Evolutionary conservation across 2,329 filamentous ascomycete genomes (phyloP).

Genomic region (Phoma sp.): DNA sequence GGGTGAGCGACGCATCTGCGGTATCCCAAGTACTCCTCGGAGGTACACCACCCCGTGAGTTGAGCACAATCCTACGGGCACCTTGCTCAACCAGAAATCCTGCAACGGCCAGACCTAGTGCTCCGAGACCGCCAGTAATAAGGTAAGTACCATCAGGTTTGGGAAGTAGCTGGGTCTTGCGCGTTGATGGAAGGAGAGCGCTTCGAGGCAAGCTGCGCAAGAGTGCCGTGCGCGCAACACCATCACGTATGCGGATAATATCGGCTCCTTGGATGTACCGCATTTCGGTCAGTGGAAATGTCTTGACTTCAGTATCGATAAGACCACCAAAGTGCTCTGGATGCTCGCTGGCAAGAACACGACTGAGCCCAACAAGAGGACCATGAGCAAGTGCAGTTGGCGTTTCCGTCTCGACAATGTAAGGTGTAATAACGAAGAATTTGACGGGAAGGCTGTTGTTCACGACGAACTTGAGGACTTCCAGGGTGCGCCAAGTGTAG

Average conservation of each 20-base stretch:
- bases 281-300: conserved; percentile 46
- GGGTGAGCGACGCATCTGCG: not conserved
- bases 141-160: conserved; percentile 14
- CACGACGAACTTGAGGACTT: conserved; percentile 7
- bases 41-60: conserved; percentile 1
- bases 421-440: conserved; percentile 39
- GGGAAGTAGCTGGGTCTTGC: conserved; percentile 7
- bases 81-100: conserved; percentile 2
- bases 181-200: conserved; percentile 3
- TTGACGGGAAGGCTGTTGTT: conserved; percentile 6
- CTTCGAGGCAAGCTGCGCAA: conserved; percentile 10
- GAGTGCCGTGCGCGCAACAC: conserved; percentile 8
- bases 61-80: conserved; percentile 6
- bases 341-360: conserved; percentile 51
- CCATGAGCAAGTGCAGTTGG: conserved; percentile 41
- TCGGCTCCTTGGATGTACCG: conserved; percentile 43
- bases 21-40: not conserved
- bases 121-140: conserved; percentile 14
- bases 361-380: conserved; percentile 45
- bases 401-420: conserved; percentile 25
- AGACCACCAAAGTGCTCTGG: conserved; percentile 49
- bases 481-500: conserved; percentile 18
- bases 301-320: conserved; percentile 17
- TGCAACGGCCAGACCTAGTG: conserved; percentile 2
- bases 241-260: conserved; percentile 11